Evolutionary conservation across 2,329 filamentous ascomycete genomes (phyloP).

Genomic region (Paecilomyces sp.): DNA sequence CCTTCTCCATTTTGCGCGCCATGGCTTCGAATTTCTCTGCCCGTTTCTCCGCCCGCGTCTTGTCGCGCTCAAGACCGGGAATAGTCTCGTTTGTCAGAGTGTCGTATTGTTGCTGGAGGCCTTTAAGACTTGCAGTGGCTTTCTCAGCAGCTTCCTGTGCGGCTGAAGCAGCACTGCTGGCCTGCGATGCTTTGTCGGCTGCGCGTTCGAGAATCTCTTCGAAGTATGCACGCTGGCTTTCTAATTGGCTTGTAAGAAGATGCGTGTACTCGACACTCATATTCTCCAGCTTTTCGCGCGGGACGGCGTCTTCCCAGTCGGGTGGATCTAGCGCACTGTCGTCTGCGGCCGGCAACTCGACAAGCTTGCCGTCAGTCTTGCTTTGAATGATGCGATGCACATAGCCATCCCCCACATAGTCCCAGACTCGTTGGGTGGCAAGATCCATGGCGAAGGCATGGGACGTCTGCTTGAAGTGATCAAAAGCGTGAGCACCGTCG

Average conservation of each 20-base stretch:
- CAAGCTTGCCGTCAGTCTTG: conserved; percentile 85
- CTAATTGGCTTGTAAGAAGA: conserved; percentile 83
- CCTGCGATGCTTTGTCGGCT: conserved; percentile 78
- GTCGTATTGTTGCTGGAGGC: conserved; percentile 52
- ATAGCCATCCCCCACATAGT: conserved; percentile 92
- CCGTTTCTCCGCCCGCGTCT: conserved; percentile 60
- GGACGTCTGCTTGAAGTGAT: conserved; percentile 81
- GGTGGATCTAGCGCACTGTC: conserved; percentile 35
- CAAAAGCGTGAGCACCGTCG: conserved; percentile 86
- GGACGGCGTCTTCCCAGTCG: conserved; percentile 39
- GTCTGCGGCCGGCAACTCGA: conserved; percentile 68
- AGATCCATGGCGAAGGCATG: conserved; percentile 93
- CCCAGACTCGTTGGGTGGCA: conserved; percentile 92
- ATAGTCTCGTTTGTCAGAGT: conserved; percentile 52
- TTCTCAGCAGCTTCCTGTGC: conserved; percentile 59
- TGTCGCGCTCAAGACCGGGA: conserved; percentile 63
- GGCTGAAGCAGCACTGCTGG: conserved; percentile 46
- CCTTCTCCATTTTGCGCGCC: conserved; percentile 66
- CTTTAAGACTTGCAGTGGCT: conserved; percentile 47
- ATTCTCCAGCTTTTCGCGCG: conserved; percentile 59
- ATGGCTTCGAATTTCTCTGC: conserved; percentile 67
- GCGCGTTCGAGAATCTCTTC: conserved; percentile 86
- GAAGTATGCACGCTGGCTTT: conserved; percentile 88
- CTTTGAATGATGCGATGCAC: conserved; percentile 92
- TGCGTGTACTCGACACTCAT: conserved; percentile 94